A percentile compares a stretch with the other conserved stretches of the same genome.
Evolutionary conservation across 78 protist species (phyloP).

Genomic region (Goniomonas avonlea): DNA sequence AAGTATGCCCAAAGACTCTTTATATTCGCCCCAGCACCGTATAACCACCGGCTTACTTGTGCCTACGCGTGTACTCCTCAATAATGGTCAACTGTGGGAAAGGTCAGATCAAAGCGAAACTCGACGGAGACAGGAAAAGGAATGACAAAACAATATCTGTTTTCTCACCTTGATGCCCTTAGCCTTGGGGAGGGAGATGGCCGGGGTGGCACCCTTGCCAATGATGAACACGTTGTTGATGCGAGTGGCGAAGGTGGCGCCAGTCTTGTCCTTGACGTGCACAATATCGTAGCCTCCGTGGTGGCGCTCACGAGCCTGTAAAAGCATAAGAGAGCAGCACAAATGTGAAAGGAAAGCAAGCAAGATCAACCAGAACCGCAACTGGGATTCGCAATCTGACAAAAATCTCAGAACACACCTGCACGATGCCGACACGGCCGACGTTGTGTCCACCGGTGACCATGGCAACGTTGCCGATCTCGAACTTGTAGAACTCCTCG

Average conservation of each 20-base stretch:
- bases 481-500: conserved; percentile 42
- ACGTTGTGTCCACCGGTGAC: conserved; percentile 94
- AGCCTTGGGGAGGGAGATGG: conserved; percentile 86
- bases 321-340: not conserved
- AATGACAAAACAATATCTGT: too few species aligned
- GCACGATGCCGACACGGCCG: conserved; percentile 97
- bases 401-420: not conserved
- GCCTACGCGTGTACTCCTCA: too few species aligned
- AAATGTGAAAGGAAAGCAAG: not conserved
- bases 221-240: conserved; percentile 90
- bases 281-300: conserved; percentile 94
- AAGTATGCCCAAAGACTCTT: too few species aligned
- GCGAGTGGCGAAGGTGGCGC: conserved; percentile 96
- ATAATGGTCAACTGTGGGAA: too few species aligned
- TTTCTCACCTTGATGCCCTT: conserved; percentile 84
- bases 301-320: conserved; percentile 53
- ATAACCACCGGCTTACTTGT: too few species aligned
- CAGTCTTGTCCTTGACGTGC: conserved; percentile 79
- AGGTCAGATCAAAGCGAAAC: too few species aligned
- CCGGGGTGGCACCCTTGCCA: conserved; percentile 80
- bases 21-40: too few species aligned
- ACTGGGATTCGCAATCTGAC: too few species aligned
- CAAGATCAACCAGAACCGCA: too few species aligned
- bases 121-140: too few species aligned
- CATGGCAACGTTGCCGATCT: conserved; percentile 78